Evolutionary conservation across 2,329 filamentous ascomycete genomes (phyloP), one percentile per base, ranked within the genome.

Genomic region (Fusarium compactum): DNA sequence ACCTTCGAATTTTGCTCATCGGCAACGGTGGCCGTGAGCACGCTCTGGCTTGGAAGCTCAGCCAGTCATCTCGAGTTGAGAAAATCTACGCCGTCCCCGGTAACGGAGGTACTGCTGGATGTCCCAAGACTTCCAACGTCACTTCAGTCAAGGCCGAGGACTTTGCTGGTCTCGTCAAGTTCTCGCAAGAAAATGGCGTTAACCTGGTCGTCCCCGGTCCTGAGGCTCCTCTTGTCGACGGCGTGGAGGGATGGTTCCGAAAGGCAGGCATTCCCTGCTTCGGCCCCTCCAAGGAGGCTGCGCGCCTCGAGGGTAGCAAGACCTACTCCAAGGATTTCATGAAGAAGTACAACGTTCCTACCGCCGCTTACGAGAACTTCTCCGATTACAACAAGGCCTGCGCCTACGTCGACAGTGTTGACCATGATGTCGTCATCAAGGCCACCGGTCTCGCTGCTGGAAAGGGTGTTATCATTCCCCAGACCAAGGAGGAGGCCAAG

Each of bases 251-350:
- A 75, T 92, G 91, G 83, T 98, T 98, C 84, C 86, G 89, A 70
- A 80, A 82, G 55, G 91, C 87, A 52, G 90, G 91, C 50, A 94
- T 97, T 78, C 87, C 89, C 74, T 91, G 90, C 80, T 98, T 98
- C 77, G 96, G 95, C 3, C 96, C 96, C 8, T 92, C 90, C 61
- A 90, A 92, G 82, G 89, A 89, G 51, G 95, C 96, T 24, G 95
- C 96, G 20, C 88, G 89, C 46, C 93, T 99, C 87, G 96, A 99
- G 82, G 96, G 96, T 65, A 97, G 93, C 83, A 99, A 99, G 85
- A 93, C 95, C 14, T 98, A 97, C 80, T 94, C 93, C 67, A 99
- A 99, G 80, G 95, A 98, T 80, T 98, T 98, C 78, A 99, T 98
- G 96, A 91, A 92, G 81, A 90, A 91, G 71, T 90, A 97, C 82